A percentile compares a stretch with the other conserved stretches of the same genome.
These are phyloP conservation scores for Laburnicola sp. DNA, from an alignment of 2,329 filamentous ascomycete species.

Conservation along the genomic window DNA sequence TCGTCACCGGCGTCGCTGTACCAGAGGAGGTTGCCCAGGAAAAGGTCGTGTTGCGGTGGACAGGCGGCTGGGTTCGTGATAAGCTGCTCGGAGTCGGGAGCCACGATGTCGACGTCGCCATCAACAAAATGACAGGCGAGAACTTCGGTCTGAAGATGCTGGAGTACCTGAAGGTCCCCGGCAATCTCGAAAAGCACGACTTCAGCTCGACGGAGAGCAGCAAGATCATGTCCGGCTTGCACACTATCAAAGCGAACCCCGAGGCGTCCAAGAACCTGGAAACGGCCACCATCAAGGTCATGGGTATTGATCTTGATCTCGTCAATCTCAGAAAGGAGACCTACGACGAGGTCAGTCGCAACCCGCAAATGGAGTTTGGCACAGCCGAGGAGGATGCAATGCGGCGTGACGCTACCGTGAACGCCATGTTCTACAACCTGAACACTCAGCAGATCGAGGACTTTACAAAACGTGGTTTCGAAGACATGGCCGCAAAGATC, in stretches of 20 bases:
- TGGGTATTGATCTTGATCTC: conserved; percentile 87
- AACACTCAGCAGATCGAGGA: conserved; percentile 80
- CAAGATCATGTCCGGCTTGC: conserved; percentile 69
- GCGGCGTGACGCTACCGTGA: conserved; percentile 88
- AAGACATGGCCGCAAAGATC: conserved; percentile 71
- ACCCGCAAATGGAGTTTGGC: conserved; percentile 91
- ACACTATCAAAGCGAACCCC: conserved; percentile 89
- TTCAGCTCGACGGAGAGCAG: conserved; percentile 52
- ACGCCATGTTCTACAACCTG: conserved; percentile 94
- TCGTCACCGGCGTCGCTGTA: conserved; percentile 41
- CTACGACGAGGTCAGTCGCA: conserved; percentile 85
- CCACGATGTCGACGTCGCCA: conserved; percentile 82
- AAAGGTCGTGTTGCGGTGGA: conserved; percentile 65
- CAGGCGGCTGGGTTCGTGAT: conserved; percentile 86
- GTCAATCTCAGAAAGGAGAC: conserved; percentile 93
- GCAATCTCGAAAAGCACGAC: conserved; percentile 64
- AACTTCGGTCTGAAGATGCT: conserved; percentile 71
- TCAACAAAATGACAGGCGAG: conserved; percentile 82
- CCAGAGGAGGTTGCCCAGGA: conserved; percentile 51
- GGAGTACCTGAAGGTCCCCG: conserved; percentile 65
- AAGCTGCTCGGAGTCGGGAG: conserved; percentile 73
- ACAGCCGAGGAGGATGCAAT: conserved; percentile 88
- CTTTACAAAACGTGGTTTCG: conserved; percentile 72
- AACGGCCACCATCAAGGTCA: conserved; percentile 82
- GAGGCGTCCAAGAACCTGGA: conserved; percentile 97